These are phyloP conservation scores for Beauveria bassiana DNA, from an alignment of 2,329 filamentous ascomycete genomes.

Conservation along the genomic window DNA sequence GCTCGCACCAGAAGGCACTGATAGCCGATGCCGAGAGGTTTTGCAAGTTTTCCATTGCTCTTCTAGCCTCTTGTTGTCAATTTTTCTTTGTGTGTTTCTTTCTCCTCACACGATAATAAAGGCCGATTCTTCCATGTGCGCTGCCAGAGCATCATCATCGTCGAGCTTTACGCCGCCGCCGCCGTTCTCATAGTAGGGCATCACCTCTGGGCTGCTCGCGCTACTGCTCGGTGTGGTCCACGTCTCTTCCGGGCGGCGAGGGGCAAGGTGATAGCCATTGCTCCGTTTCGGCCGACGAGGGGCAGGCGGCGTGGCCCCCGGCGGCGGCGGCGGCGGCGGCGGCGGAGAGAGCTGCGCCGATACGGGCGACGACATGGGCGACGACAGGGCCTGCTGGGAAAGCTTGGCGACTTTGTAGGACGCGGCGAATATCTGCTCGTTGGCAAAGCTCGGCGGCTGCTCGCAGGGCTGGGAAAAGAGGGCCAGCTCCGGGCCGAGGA, in stretches of 20 bases:
- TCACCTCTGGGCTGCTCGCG: constrained; percentile 1
- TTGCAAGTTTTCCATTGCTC: no score
- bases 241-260: background rate
- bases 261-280: constrained; percentile 3
- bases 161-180: background rate
- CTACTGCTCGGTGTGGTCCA: constrained; percentile 1
- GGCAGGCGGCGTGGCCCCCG: background rate
- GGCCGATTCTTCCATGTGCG: background rate
- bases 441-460: background rate
- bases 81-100: background rate
- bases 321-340: background rate
- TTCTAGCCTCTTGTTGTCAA: background rate
- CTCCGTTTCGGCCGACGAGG: constrained; percentile 6
- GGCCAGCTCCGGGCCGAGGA: constrained; percentile 3
- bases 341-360: background rate
- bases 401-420: constrained; percentile 8
- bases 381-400: background rate
- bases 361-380: background rate
- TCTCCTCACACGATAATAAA: constrained; percentile 4
- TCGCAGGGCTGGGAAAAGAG: background rate
- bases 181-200: background rate
- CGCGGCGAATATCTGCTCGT: constrained; percentile 10
- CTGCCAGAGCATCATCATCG: background rate
- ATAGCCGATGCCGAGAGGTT: no score
- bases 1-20: no score